A percentile compares a stretch with the other conserved stretches of the same genome.
Conservation (phyloP, 495 filamentous ascomycete genomes). For the Recurvomyces mirabilis region DNA sequence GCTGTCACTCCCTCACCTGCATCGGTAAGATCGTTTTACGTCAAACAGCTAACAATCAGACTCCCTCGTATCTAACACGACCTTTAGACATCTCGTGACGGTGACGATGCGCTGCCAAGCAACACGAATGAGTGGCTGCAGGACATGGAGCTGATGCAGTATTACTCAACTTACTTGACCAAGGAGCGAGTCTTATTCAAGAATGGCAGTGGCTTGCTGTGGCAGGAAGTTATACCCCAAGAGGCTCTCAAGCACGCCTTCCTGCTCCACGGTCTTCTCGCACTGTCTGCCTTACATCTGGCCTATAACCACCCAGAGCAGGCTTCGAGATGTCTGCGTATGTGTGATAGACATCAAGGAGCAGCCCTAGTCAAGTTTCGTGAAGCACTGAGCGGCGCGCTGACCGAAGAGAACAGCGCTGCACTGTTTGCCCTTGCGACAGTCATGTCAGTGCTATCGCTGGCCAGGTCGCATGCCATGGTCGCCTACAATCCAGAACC, state of each 20-base stretch:
- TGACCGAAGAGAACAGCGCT: background rate
- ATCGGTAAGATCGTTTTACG: too few relatives aligned
- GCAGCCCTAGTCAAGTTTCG: conserved; percentile 9
- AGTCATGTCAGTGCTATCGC: conserved; percentile 1
- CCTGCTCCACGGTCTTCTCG: conserved; percentile 20
- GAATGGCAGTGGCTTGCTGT: background rate
- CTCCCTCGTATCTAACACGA: background rate
- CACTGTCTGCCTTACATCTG: conserved; percentile 15
- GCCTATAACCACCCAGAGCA: conserved; percentile 2
- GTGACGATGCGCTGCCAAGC: background rate
- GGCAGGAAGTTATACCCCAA: conserved; percentile 3
- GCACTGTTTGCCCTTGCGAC: conserved; percentile 8
- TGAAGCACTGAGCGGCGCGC: background rate
- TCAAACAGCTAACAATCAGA: too few relatives aligned
- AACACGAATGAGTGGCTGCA: conserved; percentile 10
- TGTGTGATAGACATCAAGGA: conserved; percentile 13
- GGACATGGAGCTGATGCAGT: conserved; percentile 19
- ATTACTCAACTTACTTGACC: conserved; percentile 5
- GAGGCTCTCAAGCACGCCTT: conserved; percentile 9
- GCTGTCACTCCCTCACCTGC: background rate
- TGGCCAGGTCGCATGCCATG: conserved; percentile 1
- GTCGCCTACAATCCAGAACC: background rate
- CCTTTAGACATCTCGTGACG: background rate
- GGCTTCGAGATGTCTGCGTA: conserved; percentile 1
- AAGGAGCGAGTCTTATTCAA: background rate